A percentile compares a stretch with the other conserved stretches of the same genome.
Conservation (phyloP, 257 asterid species). For the Cordia subcordata region DNA sequence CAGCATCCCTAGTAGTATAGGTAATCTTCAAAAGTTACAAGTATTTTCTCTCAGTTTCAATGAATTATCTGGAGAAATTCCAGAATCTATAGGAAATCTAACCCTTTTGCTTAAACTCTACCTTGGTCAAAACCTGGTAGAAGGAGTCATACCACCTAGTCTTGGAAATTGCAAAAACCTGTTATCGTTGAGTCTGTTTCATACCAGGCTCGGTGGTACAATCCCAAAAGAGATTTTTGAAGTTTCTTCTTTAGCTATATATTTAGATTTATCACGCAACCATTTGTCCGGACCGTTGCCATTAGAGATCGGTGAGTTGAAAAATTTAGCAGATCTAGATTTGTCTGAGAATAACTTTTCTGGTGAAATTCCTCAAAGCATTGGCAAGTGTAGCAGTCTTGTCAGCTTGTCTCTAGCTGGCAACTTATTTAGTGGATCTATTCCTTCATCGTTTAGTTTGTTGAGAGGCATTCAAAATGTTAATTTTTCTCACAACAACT, state of each 20-base stretch:
- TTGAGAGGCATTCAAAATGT: conserved; percentile 13
- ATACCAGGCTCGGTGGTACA: conserved; percentile 11
- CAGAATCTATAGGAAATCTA: conserved; percentile 23
- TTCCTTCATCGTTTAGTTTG: no score
- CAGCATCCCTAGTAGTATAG: conserved; percentile 7
- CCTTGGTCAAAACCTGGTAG: conserved; percentile 10
- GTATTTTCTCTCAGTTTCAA: not conserved
- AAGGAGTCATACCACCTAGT: conserved; percentile 25
- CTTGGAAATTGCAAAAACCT: conserved; percentile 9
- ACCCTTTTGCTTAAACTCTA: conserved; percentile 3
- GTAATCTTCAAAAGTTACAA: conserved; percentile 15
- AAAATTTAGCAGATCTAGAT: no score
- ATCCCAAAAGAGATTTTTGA: conserved; percentile 12
- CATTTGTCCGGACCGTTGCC: conserved; percentile 17
- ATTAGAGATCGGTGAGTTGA: conserved; percentile 19
- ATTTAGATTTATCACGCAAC: conserved; percentile 10
- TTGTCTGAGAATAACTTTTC: no score
- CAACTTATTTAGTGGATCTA: no score
- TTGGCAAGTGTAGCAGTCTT: no score
- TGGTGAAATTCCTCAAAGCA: no score
- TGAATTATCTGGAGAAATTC: conserved; percentile 14
- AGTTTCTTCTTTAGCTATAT: conserved; percentile 6
- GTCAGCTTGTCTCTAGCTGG: no score
- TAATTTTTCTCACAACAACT: conserved; percentile 17
- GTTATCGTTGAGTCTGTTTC: conserved; percentile 6